Evolutionary conservation across 2,329 filamentous ascomycete species (phyloP), one percentile per base, ranked within the genome.

Genomic region (Monascus ruber): DNA sequence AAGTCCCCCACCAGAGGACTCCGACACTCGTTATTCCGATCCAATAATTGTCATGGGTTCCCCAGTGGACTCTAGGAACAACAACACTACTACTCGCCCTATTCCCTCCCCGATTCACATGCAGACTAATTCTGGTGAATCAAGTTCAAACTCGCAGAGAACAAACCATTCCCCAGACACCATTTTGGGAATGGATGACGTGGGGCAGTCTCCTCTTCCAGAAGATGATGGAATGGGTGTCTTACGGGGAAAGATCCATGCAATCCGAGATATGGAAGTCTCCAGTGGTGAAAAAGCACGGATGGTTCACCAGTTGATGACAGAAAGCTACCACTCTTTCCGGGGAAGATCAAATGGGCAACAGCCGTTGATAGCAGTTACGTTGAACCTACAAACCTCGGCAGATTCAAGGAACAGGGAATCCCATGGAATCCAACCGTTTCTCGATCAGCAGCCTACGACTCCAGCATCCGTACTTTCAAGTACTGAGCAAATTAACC

Each of bases 151-250:
- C 28, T 6, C 28, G 6, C 28, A 29, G 10, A 10, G 10, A 10
- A 29, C 6, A 6, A 3, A 29, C 6, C 28, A 10, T 26, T 26
- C 27, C 24, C 24, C 39, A 34, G 37, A 26, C 24, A 36, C 39
- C 31, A 9, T 33, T 5, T 34, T 43, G 6, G 39, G 40, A n/a
- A 31, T 48, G 31, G 48, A 52, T 36, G 50, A 50, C 24, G 33
- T 40, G 11, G 44, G 39, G 2, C 48, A 51, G 8, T 47, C 42
- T 6, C 47, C 54, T 10, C 57, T 86, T 32, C 83, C 84, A 1
- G 85, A 81, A 54, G 82, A 89, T 53, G 85, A 91, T 67, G 85
- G 85, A 34, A 88, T 85, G 80, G 69, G 73, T 11, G 61, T 65
- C 39, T 60, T 89, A 50, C 72, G 85, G 50, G 71, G 66, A 46